Base-by-base conservation (phyloP, 139 green algal genomes). In the Volvox africanus region DNA sequence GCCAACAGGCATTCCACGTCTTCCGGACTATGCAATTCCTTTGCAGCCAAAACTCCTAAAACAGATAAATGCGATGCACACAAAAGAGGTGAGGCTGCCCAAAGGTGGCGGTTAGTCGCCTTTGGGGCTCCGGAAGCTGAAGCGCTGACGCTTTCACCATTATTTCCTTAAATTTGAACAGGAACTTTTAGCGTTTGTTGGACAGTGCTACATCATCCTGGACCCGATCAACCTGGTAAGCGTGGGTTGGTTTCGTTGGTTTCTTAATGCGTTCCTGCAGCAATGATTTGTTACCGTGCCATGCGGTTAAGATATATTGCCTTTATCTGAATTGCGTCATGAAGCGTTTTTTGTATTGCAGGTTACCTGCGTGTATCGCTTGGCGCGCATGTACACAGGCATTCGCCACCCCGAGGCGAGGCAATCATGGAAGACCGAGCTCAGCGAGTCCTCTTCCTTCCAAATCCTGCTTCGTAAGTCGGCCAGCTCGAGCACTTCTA, bases 281-380 rank as follows among this genome's bases (percentile, higher is more conserved):
- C 65, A 55, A 55, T 9, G 5, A 55, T 55, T 55, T 55, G 44
- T 55, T 55, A 14, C 44, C 44, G 9, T 55, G 44, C 9, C 44
- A 55, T 55, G 44, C 44, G 44, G 44, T 55, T 14, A 55, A 55
- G 44, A 9, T 75, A 75, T 28, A 3, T 28, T 32, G 11, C 14
- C 67, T 75, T 75, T 75, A 6, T 75, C 22, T 28, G 24, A 75
- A 28, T 75, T 32, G 67, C 22, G 67, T 75, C 67, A 6, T 26
- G 9, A 75, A 75, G 24, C 67, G 24, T 32, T 32, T 75, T 75
- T 75, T 75, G 67, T 84, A 14, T 16, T 37, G 35, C 85, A 89
- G 85, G 85, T 94, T 30, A 96, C 94, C 11, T 94, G 92, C 78
- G 65, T 96, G 12, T 96, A 96, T 86, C 94, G 94, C 0, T 77